Conservation (phyloP, 1,284 basidiomycete species). For the Sphaerobolus stellatus region DNA sequence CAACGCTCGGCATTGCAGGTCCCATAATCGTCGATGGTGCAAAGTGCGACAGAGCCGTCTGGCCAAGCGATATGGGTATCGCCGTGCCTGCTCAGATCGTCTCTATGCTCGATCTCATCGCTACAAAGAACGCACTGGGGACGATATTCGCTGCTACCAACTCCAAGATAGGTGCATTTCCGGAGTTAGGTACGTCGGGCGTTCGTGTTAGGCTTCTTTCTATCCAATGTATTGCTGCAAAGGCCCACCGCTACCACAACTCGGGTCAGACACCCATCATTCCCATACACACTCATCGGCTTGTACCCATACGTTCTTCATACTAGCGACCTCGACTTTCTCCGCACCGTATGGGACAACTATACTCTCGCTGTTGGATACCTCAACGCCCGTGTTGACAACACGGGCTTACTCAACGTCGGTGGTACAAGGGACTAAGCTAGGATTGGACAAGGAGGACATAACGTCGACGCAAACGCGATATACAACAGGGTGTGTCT, state of each 20-base stretch:
- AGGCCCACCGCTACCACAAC: slow-evolving; percentile 53
- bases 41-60: slow-evolving; percentile 60
- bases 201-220: too few species aligned
- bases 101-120: slow-evolving; percentile 55
- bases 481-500: slow-evolving; percentile 42
- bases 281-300: slow-evolving; percentile 49
- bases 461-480: slow-evolving; percentile 51
- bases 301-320: slow-evolving; percentile 46
- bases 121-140: slow-evolving; percentile 54
- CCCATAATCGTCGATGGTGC: slow-evolving; percentile 63
- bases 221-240: too few species aligned
- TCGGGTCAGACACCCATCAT: slow-evolving; percentile 45
- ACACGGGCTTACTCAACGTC: slow-evolving; percentile 47
- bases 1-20: slow-evolving; percentile 51
- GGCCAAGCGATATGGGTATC: slow-evolving; percentile 67
- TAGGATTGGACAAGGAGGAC: slow-evolving; percentile 45
- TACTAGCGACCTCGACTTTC: slow-evolving; percentile 46
- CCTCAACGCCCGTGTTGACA: slow-evolving; percentile 44
- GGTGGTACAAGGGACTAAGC: slow-evolving; percentile 52
- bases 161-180: slow-evolving; percentile 50
- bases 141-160: slow-evolving; percentile 59
- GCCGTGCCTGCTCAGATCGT: slow-evolving; percentile 61
- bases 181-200: slow-evolving; percentile 43
- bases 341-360: slow-evolving; percentile 47
- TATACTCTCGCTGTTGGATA: slow-evolving; percentile 50